Conservation (phyloP, 345 rosid species). For the Noccaea caerulescens region DNA sequence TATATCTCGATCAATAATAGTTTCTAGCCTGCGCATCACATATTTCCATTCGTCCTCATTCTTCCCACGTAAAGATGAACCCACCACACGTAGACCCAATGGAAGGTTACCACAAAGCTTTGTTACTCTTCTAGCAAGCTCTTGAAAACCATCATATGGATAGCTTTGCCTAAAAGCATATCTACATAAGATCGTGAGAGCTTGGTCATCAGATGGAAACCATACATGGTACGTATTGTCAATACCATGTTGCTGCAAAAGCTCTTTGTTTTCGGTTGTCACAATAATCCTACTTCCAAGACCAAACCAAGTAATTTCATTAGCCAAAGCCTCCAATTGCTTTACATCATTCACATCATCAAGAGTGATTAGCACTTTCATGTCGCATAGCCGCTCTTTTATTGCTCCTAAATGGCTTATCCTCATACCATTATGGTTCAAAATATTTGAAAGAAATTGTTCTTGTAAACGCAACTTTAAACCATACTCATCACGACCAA, state of each 20-base stretch:
- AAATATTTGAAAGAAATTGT: neutral
- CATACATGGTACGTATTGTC: neutral
- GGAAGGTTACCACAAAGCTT: neutral
- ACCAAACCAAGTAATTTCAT: constrained; percentile 3
- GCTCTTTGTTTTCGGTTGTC: constrained; percentile 4
- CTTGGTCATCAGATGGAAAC: neutral
- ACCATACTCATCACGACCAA: neutral
- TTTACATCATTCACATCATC: neutral
- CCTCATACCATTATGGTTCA: neutral
- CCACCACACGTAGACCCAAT: constrained; percentile 36
- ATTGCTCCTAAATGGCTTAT: neutral
- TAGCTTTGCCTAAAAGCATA: constrained; percentile 20
- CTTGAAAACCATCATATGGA: neutral
- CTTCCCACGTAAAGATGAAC: constrained; percentile 26
- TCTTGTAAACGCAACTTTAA: constrained; percentile 20
- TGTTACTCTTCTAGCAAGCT: neutral
- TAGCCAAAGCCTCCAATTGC: neutral
- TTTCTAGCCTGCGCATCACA: constrained; percentile 7
- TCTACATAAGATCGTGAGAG: neutral
- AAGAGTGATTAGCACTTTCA: neutral
- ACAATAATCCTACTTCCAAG: neutral
- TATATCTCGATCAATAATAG: constrained; percentile 27
- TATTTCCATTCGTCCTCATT: constrained; percentile 25
- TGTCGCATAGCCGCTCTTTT: neutral
- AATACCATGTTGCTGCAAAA: constrained; percentile 9